Base-by-base conservation (phyloP, 306 rosid species). In the Fagus sylvatica region DNA sequence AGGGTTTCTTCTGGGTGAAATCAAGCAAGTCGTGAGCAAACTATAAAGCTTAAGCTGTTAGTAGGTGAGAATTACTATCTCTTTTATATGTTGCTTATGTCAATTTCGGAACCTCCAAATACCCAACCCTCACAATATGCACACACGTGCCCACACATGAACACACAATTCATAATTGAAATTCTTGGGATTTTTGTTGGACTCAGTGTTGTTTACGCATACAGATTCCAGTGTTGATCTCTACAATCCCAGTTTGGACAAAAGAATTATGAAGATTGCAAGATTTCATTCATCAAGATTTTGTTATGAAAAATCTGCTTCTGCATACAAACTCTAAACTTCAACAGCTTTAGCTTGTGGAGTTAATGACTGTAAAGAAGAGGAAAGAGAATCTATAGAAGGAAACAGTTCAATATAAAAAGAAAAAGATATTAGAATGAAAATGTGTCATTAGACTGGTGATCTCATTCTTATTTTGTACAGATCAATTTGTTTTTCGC, bases 1-100 rank as follows among this genome's bases (percentile, higher is more conserved):
- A 89, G 82, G 97, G 98, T 40, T 92, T 92, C 89, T 94, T 94
- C 88, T 92, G 98, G 98, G 87, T 92, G 37, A 92, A 87, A 84
- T 90, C 92, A 72, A 85, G 88, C 84, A 94, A 85, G 78, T 78
- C 78, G 72, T 92, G 88, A 86, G 78, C 85, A 57, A 61, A 42
- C 73, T 55, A 59, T 22, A 22, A 22, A 22, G 28, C 28, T 22
- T 33, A 39, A 51, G 81, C 84, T 78, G 78, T 77, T 75, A 72
- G 60, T 77, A 91, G 96, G 98, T 91, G 78, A 74, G 82, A 78
- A 74, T 32, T 76, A 71, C 73, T 48, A 39, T 53, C 55, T 72
- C 73, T 53, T 57, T 43, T 40, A 69, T 76, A 64, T 72, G 73
- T 22, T 78, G 61, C 79, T 74, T 78, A 60, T 70, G 43, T 40